phyloP scores from a whole-genome alignment of 805 yeast genomes.

The Isabelozyma heimii region DNA sequence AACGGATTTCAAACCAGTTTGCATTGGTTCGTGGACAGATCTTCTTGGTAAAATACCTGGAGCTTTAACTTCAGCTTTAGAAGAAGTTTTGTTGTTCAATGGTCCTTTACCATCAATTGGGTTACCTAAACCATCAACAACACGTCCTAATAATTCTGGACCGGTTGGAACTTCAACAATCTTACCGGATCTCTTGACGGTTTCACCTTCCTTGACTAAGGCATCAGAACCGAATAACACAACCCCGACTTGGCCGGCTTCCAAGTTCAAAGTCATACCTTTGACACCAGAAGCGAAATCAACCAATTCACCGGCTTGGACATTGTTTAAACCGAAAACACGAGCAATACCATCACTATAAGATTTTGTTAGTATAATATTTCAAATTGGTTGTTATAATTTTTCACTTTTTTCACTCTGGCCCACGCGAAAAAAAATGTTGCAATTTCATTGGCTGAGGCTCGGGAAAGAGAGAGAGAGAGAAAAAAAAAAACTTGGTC shows the following conservation, averaged over 20 bases:
- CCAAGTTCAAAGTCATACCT: slow-evolving; percentile 99
- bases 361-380: slow-evolving; percentile 33
- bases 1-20: slow-evolving; percentile 98
- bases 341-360: slow-evolving; percentile 99
- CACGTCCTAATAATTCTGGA: slow-evolving; percentile 97
- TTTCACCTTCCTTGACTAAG: slow-evolving; percentile 98
- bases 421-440: slow-evolving; percentile 4
- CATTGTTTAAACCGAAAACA: slow-evolving; percentile 98
- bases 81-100: slow-evolving; percentile 73
- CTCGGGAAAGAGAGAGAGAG: not conserved
- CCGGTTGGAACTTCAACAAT: slow-evolving; percentile 99
- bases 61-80: slow-evolving; percentile 99
- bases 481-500: not conserved
- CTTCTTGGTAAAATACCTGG: slow-evolving; percentile 99
- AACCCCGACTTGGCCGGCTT: slow-evolving; percentile 99
- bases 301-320: slow-evolving; percentile 99
- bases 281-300: slow-evolving; percentile 99
- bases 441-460: slow-evolving; percentile 1
- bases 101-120: slow-evolving; percentile 99
- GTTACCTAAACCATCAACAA: slow-evolving; percentile 98
- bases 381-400: not conserved
- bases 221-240: slow-evolving; percentile 99
- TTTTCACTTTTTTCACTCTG: slow-evolving; percentile 2
- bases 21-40: slow-evolving; percentile 98
- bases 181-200: slow-evolving; percentile 99